Percentiles rank a stretch among this genome's conserved stretches.
Evolutionary conservation across 345 rosid species (phyloP).

Genomic region (Bruguiera gymnorhiza): DNA sequence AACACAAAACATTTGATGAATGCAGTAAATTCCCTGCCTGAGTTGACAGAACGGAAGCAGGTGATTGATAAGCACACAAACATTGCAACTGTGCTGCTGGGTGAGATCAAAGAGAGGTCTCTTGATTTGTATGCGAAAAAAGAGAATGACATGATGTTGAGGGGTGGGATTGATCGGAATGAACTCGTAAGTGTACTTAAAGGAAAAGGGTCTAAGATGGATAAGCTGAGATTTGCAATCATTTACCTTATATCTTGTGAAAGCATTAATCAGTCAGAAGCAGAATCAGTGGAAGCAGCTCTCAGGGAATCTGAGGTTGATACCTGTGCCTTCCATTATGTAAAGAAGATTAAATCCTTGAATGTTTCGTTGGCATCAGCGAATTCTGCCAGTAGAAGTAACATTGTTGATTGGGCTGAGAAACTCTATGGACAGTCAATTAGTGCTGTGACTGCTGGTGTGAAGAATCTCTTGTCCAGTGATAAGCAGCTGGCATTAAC

Average conservation of each 20-base stretch:
- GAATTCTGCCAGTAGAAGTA: constrained; percentile 83
- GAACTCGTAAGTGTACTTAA: constrained; percentile 69
- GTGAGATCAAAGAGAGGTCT: constrained; percentile 94
- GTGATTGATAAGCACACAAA: constrained; percentile 98
- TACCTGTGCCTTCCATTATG: constrained; percentile 89
- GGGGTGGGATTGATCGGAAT: constrained; percentile 72
- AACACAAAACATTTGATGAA: constrained; percentile 97
- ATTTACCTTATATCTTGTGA: constrained; percentile 82
- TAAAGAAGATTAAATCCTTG: constrained; percentile 88
- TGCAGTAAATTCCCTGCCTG: constrained; percentile 95
- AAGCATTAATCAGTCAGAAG: constrained; percentile 76
- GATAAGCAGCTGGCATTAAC: constrained; percentile 89
- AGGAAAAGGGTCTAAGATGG: constrained; percentile 87
- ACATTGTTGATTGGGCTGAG: constrained; percentile 99
- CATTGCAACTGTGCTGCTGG: constrained; percentile 83
- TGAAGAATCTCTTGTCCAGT: constrained; percentile 81
- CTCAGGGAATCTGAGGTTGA: constrained; percentile 83
- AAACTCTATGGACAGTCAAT: constrained; percentile 91
- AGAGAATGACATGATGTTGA: constrained; percentile 89
- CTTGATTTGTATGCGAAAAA: constrained; percentile 86
- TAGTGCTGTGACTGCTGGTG: constrained; percentile 96
- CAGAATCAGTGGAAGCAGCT: constrained; percentile 84
- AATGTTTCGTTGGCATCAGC: constrained; percentile 88
- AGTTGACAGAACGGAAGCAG: constrained; percentile 87
- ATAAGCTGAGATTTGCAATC: constrained; percentile 92